phyloP scores from a whole-genome alignment of 495 filamentous ascomycete species.

The Collariella sp. region DNA sequence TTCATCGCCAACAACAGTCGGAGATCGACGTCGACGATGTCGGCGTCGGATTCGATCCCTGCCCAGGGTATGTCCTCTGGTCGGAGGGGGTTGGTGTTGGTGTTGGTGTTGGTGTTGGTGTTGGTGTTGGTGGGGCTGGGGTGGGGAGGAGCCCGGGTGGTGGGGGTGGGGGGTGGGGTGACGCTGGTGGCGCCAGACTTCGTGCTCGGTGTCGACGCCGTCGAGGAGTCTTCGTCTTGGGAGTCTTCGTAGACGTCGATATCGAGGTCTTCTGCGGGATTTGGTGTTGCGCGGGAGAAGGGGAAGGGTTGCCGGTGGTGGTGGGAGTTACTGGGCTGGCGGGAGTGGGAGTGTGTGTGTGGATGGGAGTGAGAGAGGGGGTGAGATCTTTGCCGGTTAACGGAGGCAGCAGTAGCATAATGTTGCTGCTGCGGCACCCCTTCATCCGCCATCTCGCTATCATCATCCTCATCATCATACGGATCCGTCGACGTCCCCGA shows the following conservation, averaged over 20 bases:
- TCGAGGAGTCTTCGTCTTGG: constrained; percentile 21
- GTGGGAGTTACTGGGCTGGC: not conserved
- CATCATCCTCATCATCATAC: constrained; percentile 1
- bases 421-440: not conserved
- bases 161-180: not conserved
- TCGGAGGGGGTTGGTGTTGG: not conserved
- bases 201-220: constrained; percentile 25
- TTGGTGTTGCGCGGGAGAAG: not conserved
- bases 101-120: not conserved
- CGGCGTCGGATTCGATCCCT: constrained; percentile 32
- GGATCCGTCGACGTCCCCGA: not conserved
- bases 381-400: not conserved
- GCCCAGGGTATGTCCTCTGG: constrained; percentile 39
- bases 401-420: not conserved
- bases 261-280: constrained; percentile 15
- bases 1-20: too few relatives aligned
- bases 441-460: constrained; percentile 6
- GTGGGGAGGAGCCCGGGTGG: not conserved
- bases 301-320: not conserved
- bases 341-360: not conserved
- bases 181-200: not conserved
- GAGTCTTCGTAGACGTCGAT: constrained; percentile 11
- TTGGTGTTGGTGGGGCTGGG: not conserved
- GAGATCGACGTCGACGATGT: not conserved
- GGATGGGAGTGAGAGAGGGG: too few relatives aligned